These are phyloP conservation scores for Tuber indicum DNA, from an alignment of 495 filamentous ascomycete genomes.

Conservation along the genomic window DNA sequence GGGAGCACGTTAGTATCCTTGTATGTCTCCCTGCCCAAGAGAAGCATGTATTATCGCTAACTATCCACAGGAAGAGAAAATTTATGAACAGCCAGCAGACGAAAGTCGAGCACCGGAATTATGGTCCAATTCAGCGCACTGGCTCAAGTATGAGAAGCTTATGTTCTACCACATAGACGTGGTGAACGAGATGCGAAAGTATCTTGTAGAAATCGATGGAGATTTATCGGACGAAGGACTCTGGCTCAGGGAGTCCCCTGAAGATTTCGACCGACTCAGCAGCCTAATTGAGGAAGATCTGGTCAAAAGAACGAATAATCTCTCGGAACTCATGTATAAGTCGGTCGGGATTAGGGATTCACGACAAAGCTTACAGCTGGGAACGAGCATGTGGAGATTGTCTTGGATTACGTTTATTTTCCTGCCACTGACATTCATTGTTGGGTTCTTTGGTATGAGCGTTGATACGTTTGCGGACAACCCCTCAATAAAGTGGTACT, in stretches of 20 bases:
- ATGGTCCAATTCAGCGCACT: slow-evolving; percentile 50
- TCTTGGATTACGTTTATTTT: slow-evolving; percentile 53
- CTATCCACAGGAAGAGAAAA: slow-evolving; percentile 50
- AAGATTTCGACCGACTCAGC: slow-evolving; percentile 46
- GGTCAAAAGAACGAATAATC: slow-evolving; percentile 48
- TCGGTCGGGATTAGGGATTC: slow-evolving; percentile 52
- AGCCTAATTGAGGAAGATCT: slow-evolving; percentile 49
- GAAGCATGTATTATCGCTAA: background rate
- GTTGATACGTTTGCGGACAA: slow-evolving; percentile 45
- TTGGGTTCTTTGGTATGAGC: slow-evolving; percentile 54
- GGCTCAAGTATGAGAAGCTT: slow-evolving; percentile 53
- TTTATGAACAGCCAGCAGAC: slow-evolving; percentile 54
- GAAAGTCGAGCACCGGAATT: slow-evolving; percentile 53
- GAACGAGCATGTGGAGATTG: slow-evolving; percentile 48
- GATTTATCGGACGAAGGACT: slow-evolving; percentile 36
- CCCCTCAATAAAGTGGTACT: slow-evolving; percentile 52
- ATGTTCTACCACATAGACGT: slow-evolving; percentile 49
- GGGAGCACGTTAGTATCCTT: slow-evolving; percentile 47
- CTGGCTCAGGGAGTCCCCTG: slow-evolving; percentile 45
- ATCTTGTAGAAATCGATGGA: slow-evolving; percentile 42
- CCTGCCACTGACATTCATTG: slow-evolving; percentile 51
- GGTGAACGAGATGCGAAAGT: slow-evolving; percentile 48
- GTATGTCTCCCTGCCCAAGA: slow-evolving; percentile 2
- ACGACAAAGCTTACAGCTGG: slow-evolving; percentile 49
- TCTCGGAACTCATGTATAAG: slow-evolving; percentile 53